A percentile compares a stretch with the other conserved stretches of the same genome.
phyloP scores from a whole-genome alignment of 1,284 basidiomycete species.

The Phylloboletellus chloephorus region DNA sequence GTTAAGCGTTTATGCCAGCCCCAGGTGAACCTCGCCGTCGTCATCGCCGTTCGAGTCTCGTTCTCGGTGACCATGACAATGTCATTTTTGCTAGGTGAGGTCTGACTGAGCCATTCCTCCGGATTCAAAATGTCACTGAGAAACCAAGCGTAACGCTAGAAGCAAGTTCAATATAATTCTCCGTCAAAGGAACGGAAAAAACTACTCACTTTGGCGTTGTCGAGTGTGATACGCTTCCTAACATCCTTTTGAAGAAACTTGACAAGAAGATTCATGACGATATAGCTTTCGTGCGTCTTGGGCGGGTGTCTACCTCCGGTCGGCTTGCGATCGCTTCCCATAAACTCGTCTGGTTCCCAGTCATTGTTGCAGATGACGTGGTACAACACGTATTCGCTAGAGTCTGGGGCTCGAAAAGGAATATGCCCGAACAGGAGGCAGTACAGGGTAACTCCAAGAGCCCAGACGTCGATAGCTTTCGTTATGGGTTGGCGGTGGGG shows the following conservation, averaged over 20 bases:
- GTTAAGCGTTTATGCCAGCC: slow-evolving; percentile 44
- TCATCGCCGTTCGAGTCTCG: slow-evolving; percentile 78
- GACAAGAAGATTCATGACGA: slow-evolving; percentile 70
- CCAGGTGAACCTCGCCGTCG: slow-evolving; percentile 51
- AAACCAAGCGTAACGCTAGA: slow-evolving; percentile 70
- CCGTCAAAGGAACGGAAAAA: slow-evolving; percentile 8
- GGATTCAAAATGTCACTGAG: slow-evolving; percentile 68
- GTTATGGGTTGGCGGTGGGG: slow-evolving; percentile 68
- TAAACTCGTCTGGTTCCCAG: slow-evolving; percentile 64
- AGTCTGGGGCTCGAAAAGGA: slow-evolving; percentile 57
- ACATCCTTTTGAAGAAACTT: slow-evolving; percentile 83
- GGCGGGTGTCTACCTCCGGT: slow-evolving; percentile 55
- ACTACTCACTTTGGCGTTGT: slow-evolving; percentile 75
- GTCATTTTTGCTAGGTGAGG: slow-evolving; percentile 56
- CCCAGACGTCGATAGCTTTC: slow-evolving; percentile 98
- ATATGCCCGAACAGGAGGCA: slow-evolving; percentile 86
- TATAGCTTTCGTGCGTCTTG: slow-evolving; percentile 45
- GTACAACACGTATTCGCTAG: slow-evolving; percentile 78
- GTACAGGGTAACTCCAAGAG: slow-evolving; percentile 95
- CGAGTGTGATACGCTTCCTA: slow-evolving; percentile 72
- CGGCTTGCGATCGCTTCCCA: slow-evolving; percentile 69
- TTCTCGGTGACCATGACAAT: slow-evolving; percentile 70
- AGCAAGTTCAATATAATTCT: slow-evolving; percentile 10
- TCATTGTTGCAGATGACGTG: slow-evolving; percentile 77
- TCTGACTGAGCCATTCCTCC: slow-evolving; percentile 74